phyloP scores from a whole-genome alignment of 1,284 basidiomycete genomes.

The Cutaneotrichosporon cavernicola region DNA sequence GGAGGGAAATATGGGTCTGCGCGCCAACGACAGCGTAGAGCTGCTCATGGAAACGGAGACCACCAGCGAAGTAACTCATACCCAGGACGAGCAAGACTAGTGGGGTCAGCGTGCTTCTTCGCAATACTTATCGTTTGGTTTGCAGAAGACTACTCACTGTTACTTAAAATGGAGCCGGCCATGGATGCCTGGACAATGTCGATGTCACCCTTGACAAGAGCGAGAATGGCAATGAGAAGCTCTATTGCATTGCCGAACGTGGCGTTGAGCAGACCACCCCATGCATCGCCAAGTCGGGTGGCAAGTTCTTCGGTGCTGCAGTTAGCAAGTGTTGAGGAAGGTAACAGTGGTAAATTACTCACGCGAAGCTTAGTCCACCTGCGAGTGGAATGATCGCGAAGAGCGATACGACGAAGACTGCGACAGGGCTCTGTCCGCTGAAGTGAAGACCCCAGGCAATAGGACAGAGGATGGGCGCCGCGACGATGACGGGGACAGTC shows the following conservation, averaged over 20 bases:
- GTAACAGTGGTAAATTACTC: constrained; percentile 15
- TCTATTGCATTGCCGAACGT: constrained; percentile 57
- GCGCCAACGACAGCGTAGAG: constrained; percentile 66
- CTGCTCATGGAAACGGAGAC: constrained; percentile 64
- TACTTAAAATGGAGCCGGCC: constrained; percentile 64
- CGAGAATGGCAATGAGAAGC: constrained; percentile 67
- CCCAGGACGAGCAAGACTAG: constrained; percentile 70
- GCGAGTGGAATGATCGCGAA: constrained; percentile 55
- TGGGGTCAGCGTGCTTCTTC: constrained; percentile 3
- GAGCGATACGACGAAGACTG: constrained; percentile 70
- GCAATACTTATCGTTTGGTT: background rate
- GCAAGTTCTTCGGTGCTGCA: constrained; percentile 55
- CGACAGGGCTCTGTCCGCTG: constrained; percentile 59
- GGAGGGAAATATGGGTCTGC: constrained; percentile 74
- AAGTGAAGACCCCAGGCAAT: constrained; percentile 71
- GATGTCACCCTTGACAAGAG: constrained; percentile 74
- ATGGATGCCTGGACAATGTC: constrained; percentile 73
- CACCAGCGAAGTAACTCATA: constrained; percentile 61
- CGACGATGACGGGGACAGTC: constrained; percentile 31
- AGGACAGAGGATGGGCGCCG: constrained; percentile 58
- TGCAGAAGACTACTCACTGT: constrained; percentile 42
- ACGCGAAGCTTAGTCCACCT: constrained; percentile 54
- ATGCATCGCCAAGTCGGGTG: constrained; percentile 54
- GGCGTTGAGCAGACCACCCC: constrained; percentile 56
- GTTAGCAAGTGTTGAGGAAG: constrained; percentile 8